A percentile compares a stretch with the other conserved stretches of the same genome.
Conservation (phyloP, 1,284 basidiomycete species). For the Pyrrhoderma lamaoense region DNA sequence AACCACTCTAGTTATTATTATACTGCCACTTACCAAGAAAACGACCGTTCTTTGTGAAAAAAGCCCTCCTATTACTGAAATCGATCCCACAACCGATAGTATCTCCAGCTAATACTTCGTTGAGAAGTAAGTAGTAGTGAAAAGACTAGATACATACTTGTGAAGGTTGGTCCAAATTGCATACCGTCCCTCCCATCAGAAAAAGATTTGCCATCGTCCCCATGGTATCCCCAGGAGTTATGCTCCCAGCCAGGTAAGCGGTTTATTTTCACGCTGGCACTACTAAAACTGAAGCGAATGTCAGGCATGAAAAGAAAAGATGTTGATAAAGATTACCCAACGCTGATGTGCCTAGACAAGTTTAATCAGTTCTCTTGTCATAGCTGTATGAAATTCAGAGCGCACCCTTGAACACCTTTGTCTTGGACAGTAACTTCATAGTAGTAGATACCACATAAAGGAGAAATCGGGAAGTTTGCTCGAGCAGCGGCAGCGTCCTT, state of each 20-base stretch:
- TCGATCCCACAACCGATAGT: constrained; percentile 86
- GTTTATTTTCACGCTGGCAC: constrained; percentile 48
- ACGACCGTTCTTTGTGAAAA: constrained; percentile 86
- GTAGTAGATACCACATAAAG: constrained; percentile 83
- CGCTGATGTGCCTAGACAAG: constrained; percentile 72
- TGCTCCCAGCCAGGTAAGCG: constrained; percentile 87
- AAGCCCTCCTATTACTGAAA: constrained; percentile 68
- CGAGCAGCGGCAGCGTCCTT: constrained; percentile 78
- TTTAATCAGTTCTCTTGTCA: not conserved
- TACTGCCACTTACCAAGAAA: constrained; percentile 56
- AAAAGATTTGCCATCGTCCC: constrained; percentile 83
- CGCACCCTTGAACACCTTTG: constrained; percentile 74
- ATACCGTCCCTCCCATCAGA: constrained; percentile 66
- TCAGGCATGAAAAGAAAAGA: constrained; percentile 25
- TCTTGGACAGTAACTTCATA: constrained; percentile 79
- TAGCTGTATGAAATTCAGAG: constrained; percentile 16
- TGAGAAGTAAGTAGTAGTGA: not conserved
- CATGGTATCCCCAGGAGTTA: constrained; percentile 90
- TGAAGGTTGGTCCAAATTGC: constrained; percentile 70
- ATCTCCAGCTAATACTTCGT: constrained; percentile 57
- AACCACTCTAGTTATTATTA: not conserved
- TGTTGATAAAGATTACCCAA: constrained; percentile 40
- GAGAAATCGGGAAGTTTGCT: constrained; percentile 67
- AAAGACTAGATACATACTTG: constrained; percentile 41
- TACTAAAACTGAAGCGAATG: constrained; percentile 41